Percentiles rank a stretch among this genome's conserved stretches.
phyloP scores from a whole-genome alignment of 257 asterid genomes.

The Prunella vulgaris region DNA sequence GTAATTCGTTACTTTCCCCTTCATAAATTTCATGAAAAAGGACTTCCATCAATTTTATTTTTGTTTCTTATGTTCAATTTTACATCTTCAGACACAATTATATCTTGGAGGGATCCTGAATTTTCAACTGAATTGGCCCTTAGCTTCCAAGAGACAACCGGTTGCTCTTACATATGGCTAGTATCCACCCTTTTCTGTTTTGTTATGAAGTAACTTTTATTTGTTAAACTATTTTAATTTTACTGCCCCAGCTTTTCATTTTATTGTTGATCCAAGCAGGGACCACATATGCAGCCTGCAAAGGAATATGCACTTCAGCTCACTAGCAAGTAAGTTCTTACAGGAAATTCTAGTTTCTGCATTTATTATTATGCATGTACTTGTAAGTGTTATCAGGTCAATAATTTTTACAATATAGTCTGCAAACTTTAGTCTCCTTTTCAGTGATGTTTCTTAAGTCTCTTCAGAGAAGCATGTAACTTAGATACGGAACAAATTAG shows the following conservation, averaged over 20 bases:
- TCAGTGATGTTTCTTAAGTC: neutral
- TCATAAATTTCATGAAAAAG: neutral
- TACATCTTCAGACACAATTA: constrained; percentile 68
- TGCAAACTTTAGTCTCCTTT: neutral
- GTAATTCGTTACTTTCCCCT: neutral
- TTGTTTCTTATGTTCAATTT: constrained; percentile 9
- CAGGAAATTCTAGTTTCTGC: neutral
- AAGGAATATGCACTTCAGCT: constrained; percentile 74
- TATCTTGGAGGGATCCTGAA: constrained; percentile 98
- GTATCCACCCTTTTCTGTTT: constrained; percentile 31
- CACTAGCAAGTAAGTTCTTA: constrained; percentile 69
- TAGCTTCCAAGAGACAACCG: constrained; percentile 95
- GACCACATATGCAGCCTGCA: constrained; percentile 82
- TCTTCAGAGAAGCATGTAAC: constrained; percentile 7
- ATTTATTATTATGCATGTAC: constrained; percentile 6
- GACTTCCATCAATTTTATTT: constrained; percentile 12
- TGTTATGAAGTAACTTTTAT: neutral
- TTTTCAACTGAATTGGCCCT: constrained; percentile 91
- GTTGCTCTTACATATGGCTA: constrained; percentile 95
- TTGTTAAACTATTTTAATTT: constrained; percentile 4
- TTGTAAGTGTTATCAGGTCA: neutral
- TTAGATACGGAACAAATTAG: neutral
- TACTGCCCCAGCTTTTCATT: constrained; percentile 11
- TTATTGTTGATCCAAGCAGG: constrained; percentile 45
- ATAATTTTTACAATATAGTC: neutral